Evolutionary conservation across 495 filamentous ascomycete genomes (phyloP).

Genomic region (Aspergillus kassunensis): DNA sequence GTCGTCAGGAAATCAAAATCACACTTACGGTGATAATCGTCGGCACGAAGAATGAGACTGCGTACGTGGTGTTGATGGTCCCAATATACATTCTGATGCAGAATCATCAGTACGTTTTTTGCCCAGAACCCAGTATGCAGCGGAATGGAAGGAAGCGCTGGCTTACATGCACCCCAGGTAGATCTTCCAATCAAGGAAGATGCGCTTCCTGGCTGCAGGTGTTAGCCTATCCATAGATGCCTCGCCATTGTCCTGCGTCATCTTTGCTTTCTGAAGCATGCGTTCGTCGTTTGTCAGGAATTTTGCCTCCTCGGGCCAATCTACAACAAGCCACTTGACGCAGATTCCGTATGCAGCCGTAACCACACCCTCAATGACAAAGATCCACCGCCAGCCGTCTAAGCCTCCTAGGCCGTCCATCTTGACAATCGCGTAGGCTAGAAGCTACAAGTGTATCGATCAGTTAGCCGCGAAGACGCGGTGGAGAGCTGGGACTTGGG

Average conservation of each 20-base stretch:
- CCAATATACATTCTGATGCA: not conserved
- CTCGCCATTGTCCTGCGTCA: not conserved
- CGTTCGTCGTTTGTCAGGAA: not conserved
- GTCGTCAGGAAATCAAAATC: too few relatives aligned
- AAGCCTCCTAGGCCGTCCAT: not conserved
- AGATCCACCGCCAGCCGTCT: not conserved
- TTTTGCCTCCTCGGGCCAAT: not conserved
- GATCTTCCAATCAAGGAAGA: not conserved
- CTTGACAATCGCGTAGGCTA: not conserved
- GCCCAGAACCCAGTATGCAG: not conserved
- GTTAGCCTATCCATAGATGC: not conserved
- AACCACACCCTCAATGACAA: not conserved
- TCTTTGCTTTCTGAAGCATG: not conserved
- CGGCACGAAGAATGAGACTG: not conserved
- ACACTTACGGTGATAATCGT: not conserved
- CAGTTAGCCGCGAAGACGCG: not conserved
- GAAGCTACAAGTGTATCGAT: not conserved
- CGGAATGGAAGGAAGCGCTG: not conserved
- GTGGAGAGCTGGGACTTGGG: not conserved
- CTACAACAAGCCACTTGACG: not conserved
- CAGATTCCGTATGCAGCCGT: not conserved
- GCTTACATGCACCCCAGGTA: not conserved
- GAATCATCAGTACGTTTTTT: not conserved
- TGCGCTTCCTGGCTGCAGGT: not conserved
- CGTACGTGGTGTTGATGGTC: not conserved